Evolutionary conservation across 2,329 filamentous ascomycete species (phyloP), one percentile per base, ranked within the genome.

Genomic region (Zarea fungicola): DNA sequence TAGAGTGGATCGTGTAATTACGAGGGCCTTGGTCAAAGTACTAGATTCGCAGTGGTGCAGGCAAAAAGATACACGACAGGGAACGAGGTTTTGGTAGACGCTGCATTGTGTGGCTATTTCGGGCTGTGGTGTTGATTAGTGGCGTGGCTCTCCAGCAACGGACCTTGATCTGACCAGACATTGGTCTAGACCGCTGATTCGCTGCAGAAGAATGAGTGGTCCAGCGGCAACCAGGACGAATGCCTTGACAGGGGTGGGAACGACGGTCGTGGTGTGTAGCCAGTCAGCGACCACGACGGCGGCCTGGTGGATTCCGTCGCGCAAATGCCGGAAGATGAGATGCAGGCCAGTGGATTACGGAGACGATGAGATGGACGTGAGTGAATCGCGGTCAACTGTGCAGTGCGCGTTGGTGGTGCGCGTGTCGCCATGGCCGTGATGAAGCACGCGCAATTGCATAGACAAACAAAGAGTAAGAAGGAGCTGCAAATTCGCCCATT

Each of bases 131-230:
- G 45, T 9, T 7, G 35, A n/a, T n/a, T n/a, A n/a, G 13, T 6
- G 21, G 32, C 16, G 26, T 32, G 13, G 28, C 13, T 31, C 26
- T n/a, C 7, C 13, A 16, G 28, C 26, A 40, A 22, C 44, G 34
- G 25, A 14, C 35, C 44, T n/a, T 41, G 34, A 40, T 48, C 44
- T 21, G 29, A 28, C 41, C 26, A 19, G 32, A 48, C 44, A 18
- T 25, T 34, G 44, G 26, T 35, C 36, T 40, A 34, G 36, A 36
- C 26, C 22, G 25, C 48, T 50, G 48, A 50, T 50, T 50, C 48
- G 48, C n/a, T 22, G 26, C 7, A 18, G 11, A 23, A 18, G 21
- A 45, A 25, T 10, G 16, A 47, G 8, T 41, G 42, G 49, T 19
- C 42, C 48, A 42, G 49, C 49, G 49, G 42, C 29, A 51, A 47